Conservation (phyloP, 371 early-diverging fungal species). For the Mucor racemosus region DNA sequence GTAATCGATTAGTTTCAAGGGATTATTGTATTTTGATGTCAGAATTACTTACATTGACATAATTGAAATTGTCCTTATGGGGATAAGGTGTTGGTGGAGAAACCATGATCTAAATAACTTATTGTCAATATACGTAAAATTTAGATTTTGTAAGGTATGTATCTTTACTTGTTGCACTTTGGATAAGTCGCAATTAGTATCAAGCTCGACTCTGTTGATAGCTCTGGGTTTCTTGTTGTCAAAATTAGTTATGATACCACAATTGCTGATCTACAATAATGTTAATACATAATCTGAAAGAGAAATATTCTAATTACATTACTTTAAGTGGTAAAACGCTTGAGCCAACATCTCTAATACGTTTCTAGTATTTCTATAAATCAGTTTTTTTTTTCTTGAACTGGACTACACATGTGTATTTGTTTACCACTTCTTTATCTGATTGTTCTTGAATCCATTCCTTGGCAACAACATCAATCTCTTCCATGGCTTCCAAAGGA, state of each 20-base stretch:
- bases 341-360: conserved; percentile 58
- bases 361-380: conserved; percentile 38
- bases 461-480: conserved; percentile 52
- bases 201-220: conserved; percentile 65
- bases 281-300: background rate
- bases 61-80: conserved; percentile 57
- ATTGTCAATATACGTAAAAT: background rate
- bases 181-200: conserved; percentile 55
- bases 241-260: conserved; percentile 63
- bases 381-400: background rate
- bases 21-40: background rate
- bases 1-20: conserved; percentile 1
- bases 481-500: conserved; percentile 18
- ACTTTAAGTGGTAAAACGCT: conserved; percentile 52
- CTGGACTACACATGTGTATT: background rate
- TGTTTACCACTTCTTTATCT: conserved; percentile 57
- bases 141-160: no score
- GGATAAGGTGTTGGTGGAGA: conserved; percentile 61
- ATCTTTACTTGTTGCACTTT: conserved; percentile 52
- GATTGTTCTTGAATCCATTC: conserved; percentile 59
- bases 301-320: background rate
- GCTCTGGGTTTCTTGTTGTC: conserved; percentile 55
- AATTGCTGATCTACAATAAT: conserved; percentile 51
- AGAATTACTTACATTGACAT: conserved; percentile 56
- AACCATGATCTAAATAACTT: conserved; percentile 55